Evolutionary conservation across 768 basidiomycete species (phyloP), one percentile per base, ranked within the genome.

Genomic region (Flagelloscypha sp.): DNA sequence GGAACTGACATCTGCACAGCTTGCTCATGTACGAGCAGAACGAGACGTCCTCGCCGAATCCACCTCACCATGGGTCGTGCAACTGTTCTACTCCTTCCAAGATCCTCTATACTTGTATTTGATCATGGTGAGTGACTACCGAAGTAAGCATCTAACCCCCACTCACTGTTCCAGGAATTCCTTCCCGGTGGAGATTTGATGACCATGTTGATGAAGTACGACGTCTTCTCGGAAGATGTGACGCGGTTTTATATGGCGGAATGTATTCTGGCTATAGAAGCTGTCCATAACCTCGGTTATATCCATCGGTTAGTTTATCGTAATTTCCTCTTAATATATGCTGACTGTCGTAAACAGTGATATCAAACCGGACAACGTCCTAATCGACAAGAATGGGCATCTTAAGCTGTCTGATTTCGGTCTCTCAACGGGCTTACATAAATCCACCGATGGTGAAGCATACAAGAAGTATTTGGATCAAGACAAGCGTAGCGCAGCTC

Each of bases 121-220:
- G 41, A 86, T 99, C 66, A 99, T 99, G 94, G 82, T n/a, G n/a
- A 84, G 60, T 84, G 83, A 59, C 54, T 80, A 16, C 76, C 76
- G 12, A 13, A 27, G 25, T 27, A 13, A 9, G 25, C 25, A 27
- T n/a, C n/a, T n/a, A n/a, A n/a, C n/a, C n/a, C n/a, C n/a, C n/a
- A 27, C 25, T 27, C 13, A 9, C 25, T 27, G 9, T 27, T 9
- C 25, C 13, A 27, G 9, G 72, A 73, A 45, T 74, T 74, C 47
- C 67, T 79, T 28, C 76, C 77, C 24, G 94, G 94, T 29, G 94
- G 94, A n/a, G 94, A 99, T 56, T 68, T 99, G 44, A 98, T 99
- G 94, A 97, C 95, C 9, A 99, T 98, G 94, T 67, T 99, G 48
- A 99, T 99, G 83, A 98, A 97, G 61, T 98, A 99, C 60, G 94